These are phyloP conservation scores for Termitomyces bulborhizus DNA, from an alignment of 768 basidiomycete species.

Conservation along the genomic window DNA sequence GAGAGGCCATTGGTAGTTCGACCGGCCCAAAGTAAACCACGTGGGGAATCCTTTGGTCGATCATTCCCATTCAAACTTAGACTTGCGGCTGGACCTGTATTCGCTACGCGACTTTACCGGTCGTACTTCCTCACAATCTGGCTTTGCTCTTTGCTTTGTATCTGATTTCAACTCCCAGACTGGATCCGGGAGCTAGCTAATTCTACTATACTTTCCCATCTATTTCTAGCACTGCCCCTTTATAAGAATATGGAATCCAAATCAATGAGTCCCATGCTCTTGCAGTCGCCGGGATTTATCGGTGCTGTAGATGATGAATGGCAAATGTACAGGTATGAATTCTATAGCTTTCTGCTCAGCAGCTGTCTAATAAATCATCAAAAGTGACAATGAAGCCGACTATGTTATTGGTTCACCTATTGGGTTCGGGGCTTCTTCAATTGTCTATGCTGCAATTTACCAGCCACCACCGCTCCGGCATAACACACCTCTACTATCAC, in stretches of 20 bases:
- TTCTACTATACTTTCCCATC: not conserved
- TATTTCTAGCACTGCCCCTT: constrained; percentile 2
- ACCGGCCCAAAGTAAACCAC: not conserved
- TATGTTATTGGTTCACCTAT: constrained; percentile 75
- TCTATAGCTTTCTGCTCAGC: not conserved
- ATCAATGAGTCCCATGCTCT: constrained; percentile 5
- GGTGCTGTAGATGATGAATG: constrained; percentile 83
- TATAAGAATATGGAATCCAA: constrained; percentile 13
- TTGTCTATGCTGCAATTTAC: constrained; percentile 77
- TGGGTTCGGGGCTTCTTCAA: constrained; percentile 89
- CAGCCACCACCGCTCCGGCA: constrained; percentile 22
- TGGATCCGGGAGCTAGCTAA: constrained; percentile 3
- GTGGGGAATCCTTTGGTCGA: not conserved
- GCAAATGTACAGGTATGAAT: constrained; percentile 65
- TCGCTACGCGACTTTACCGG: not conserved
- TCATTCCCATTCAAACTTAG: not conserved
- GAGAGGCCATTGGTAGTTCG: too few relatives aligned
- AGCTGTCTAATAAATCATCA: constrained; percentile 2
- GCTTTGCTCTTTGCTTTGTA: not conserved
- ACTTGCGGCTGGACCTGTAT: too few relatives aligned
- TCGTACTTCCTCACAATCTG: not conserved
- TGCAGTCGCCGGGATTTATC: constrained; percentile 40
- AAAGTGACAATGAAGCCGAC: constrained; percentile 63
- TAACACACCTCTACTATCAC: constrained; percentile 17
- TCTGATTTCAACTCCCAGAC: not conserved